Conservation (phyloP, 768 basidiomycete species). For the Mycena haematopus region DNA sequence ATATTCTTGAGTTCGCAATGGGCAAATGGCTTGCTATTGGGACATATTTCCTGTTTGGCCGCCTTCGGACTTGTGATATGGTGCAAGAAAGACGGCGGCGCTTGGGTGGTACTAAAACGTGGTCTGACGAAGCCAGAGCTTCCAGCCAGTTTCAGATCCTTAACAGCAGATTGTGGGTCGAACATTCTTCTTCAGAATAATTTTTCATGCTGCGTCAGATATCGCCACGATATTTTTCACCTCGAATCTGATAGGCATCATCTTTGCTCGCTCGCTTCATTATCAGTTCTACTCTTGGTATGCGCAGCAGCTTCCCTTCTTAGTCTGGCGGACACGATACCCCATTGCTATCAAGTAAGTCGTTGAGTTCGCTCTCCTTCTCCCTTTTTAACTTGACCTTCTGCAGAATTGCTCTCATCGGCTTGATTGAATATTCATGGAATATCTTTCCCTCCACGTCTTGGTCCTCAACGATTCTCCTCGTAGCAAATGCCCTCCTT, state of each 20-base stretch:
- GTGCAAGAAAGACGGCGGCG: conserved; percentile 79
- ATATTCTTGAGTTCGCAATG: conserved; percentile 72
- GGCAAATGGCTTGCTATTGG: conserved; percentile 66
- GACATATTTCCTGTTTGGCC: conserved; percentile 65
- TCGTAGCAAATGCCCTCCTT: conserved; percentile 57
- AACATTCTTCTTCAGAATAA: neutral
- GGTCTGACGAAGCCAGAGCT: conserved; percentile 57
- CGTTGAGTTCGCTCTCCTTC: conserved; percentile 13
- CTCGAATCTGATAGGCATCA: conserved; percentile 88
- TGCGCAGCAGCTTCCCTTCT: conserved; percentile 85
- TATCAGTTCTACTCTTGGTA: conserved; percentile 99
- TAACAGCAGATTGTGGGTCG: conserved; percentile 71
- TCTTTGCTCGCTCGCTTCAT: conserved; percentile 93
- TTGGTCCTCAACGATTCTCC: conserved; percentile 63
- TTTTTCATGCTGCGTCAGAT: conserved; percentile 52
- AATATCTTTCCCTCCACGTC: conserved; percentile 84
- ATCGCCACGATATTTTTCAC: conserved; percentile 85
- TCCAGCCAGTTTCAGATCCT: conserved; percentile 51
- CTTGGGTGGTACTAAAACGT: conserved; percentile 55
- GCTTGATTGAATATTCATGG: conserved; percentile 84
- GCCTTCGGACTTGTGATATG: conserved; percentile 77
- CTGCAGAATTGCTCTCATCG: conserved; percentile 63
- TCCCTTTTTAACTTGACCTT: conserved; percentile 5
- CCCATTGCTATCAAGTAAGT: conserved; percentile 68
- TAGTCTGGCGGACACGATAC: conserved; percentile 77